Conservation (phyloP, 2,329 filamentous ascomycete species). For the Corniculantispora saksenae region DNA sequence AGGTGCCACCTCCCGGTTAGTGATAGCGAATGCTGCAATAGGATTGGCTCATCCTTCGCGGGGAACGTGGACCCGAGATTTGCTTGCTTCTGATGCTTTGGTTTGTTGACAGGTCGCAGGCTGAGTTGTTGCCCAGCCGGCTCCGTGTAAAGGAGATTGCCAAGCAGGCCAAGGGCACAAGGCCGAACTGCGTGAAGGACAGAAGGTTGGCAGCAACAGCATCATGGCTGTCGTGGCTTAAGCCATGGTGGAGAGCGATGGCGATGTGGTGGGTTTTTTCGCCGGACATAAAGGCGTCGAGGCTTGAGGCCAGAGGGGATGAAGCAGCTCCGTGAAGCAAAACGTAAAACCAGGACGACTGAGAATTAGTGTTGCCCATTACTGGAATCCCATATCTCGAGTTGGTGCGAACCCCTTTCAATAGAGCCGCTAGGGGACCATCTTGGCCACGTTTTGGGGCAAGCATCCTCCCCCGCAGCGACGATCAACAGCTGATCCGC, state of each 20-base stretch:
- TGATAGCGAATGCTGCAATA: neutral
- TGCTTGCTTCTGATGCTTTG: neutral
- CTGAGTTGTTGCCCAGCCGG: neutral
- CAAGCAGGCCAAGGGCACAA: neutral
- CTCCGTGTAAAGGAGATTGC: neutral
- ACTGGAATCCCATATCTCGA: neutral
- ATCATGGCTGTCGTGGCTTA: neutral
- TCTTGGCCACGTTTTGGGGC: slow-evolving; percentile 7
- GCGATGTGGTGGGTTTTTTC: slow-evolving; percentile 4
- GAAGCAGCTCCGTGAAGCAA: neutral
- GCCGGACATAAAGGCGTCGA: neutral
- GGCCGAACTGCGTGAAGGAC: neutral
- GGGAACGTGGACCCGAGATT: neutral
- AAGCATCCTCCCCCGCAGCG: slow-evolving; percentile 14
- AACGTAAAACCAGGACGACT: neutral
- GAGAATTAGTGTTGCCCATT: neutral
- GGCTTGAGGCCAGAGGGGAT: neutral
- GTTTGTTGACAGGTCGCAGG: neutral
- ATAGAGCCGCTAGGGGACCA: slow-evolving; percentile 3
- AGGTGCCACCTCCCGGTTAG: neutral
- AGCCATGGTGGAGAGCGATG: slow-evolving; percentile 10
- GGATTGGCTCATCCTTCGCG: neutral
- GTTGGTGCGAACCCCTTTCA: slow-evolving; percentile 3
- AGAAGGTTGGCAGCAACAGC: neutral
- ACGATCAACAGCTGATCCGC: slow-evolving; percentile 6